These are phyloP conservation scores for Anacardium occidentale DNA, from an alignment of 345 rosid genomes.

Conservation along the genomic window DNA sequence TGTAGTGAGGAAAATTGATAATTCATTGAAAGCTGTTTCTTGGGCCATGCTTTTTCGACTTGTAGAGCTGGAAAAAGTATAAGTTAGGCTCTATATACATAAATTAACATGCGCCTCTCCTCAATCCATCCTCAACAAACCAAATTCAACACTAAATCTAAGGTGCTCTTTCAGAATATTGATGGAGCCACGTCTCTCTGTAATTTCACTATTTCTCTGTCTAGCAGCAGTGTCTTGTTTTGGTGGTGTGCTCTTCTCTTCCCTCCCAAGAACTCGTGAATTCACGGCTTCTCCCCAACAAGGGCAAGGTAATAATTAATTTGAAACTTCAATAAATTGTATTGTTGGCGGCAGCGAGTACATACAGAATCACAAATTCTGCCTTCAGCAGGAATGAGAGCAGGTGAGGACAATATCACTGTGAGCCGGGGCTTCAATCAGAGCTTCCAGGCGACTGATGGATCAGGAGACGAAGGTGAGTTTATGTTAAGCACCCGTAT, in stretches of 20 bases:
- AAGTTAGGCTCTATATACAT: not conserved
- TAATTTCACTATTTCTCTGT: not conserved
- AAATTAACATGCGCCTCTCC: not conserved
- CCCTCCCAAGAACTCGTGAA: not conserved
- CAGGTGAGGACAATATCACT: constrained; percentile 21
- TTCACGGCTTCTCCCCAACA: not conserved
- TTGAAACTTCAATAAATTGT: not conserved
- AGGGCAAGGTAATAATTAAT: not conserved
- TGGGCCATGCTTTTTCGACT: not conserved
- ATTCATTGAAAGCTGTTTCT: not conserved
- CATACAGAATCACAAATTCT: too few species aligned
- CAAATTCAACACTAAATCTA: not conserved
- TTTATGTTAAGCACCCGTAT: constrained; percentile 38
- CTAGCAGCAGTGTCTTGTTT: not conserved
- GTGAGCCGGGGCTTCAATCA: constrained; percentile 32
- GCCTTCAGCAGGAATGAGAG: constrained; percentile 22
- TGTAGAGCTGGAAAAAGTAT: not conserved
- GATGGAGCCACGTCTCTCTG: not conserved
- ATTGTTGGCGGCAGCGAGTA: not conserved
- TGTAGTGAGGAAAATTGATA: too few species aligned
- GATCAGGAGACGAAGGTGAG: constrained; percentile 23
- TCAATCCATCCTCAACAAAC: not conserved
- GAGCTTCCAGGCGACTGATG: constrained; percentile 6
- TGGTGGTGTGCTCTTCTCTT: not conserved
- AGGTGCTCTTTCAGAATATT: not conserved